Conservation (phyloP, 139 green algal genomes). For the Mychonastes homosphaera region DNA sequence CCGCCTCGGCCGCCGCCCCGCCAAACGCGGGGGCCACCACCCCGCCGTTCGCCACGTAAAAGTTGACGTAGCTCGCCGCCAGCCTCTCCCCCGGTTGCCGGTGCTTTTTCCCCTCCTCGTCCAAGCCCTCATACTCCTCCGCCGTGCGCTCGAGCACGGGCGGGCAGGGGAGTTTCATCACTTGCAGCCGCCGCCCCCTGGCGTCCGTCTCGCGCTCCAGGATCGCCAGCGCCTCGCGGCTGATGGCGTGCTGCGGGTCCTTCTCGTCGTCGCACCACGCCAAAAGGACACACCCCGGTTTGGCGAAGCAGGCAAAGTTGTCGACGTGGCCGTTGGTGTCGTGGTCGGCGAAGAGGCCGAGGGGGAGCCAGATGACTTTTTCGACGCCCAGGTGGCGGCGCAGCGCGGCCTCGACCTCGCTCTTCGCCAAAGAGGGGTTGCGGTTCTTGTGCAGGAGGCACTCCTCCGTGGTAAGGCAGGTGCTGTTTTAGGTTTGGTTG, state of each 20-base stretch:
- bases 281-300: constrained; percentile 44
- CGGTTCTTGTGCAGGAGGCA: constrained; percentile 52
- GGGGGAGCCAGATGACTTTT: constrained; percentile 63
- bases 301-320: constrained; percentile 59
- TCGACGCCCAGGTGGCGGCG: constrained; percentile 42
- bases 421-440: constrained; percentile 41
- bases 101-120: neutral
- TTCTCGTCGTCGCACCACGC: constrained; percentile 48
- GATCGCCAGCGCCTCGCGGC: constrained; percentile 16
- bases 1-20: constrained; percentile 10
- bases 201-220: constrained; percentile 37
- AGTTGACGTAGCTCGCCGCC: constrained; percentile 15
- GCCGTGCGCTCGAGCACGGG: constrained; percentile 22
- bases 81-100: constrained; percentile 4
- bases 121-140: constrained; percentile 18
- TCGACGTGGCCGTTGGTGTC: constrained; percentile 61
- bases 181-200: constrained; percentile 38
- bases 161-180: constrained; percentile 56
- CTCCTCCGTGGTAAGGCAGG: constrained; percentile 49
- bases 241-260: constrained; percentile 33
- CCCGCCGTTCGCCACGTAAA: constrained; percentile 15
- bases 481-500: no score
- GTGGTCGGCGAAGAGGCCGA: constrained; percentile 38
- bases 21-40: constrained; percentile 17
- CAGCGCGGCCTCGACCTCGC: constrained; percentile 38